These are phyloP conservation scores for Prunus campanulata DNA, from an alignment of 306 rosid genomes.

Conservation along the genomic window DNA sequence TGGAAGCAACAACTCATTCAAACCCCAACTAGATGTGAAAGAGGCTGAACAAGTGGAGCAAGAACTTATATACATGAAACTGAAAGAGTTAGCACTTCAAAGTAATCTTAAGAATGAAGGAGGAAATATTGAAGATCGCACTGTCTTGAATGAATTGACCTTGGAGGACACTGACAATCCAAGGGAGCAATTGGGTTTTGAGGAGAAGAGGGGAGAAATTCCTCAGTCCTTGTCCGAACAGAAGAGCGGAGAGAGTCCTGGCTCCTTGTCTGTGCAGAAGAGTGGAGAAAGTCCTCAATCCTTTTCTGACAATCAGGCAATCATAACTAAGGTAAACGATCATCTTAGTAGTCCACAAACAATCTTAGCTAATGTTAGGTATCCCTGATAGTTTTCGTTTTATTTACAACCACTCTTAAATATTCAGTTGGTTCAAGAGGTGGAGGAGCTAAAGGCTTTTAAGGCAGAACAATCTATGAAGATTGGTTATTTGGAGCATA, in stretches of 20 bases:
- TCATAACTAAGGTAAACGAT: slow-evolving; percentile 38
- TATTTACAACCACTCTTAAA: slow-evolving; percentile 2
- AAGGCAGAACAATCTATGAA: slow-evolving; percentile 35
- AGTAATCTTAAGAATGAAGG: slow-evolving; percentile 25
- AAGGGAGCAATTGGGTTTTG: slow-evolving; percentile 14
- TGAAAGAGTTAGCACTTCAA: slow-evolving; percentile 45
- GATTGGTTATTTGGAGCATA: slow-evolving; percentile 44
- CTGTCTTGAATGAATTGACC: not conserved
- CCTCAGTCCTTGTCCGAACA: slow-evolving; percentile 23
- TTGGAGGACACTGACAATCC: slow-evolving; percentile 8
- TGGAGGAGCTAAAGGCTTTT: slow-evolving; percentile 43
- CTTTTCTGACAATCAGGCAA: slow-evolving; percentile 24
- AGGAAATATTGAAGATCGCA: slow-evolving; percentile 11
- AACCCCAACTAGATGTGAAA: slow-evolving; percentile 23
- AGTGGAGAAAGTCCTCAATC: slow-evolving; percentile 27
- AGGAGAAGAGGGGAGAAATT: slow-evolving; percentile 32
- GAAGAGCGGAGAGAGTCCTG: slow-evolving; percentile 26
- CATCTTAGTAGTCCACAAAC: not conserved
- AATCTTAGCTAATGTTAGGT: not conserved
- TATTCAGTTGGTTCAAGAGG: slow-evolving; percentile 48
- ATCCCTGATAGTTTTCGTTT: not conserved
- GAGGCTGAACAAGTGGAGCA: slow-evolving; percentile 42
- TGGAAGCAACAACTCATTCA: slow-evolving; percentile 35
- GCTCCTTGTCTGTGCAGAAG: slow-evolving; percentile 25
- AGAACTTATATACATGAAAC: slow-evolving; percentile 36